Evolutionary conservation across 768 basidiomycete species (phyloP), one percentile per base, ranked within the genome.

Genomic region (Leccinum uliginosum): DNA sequence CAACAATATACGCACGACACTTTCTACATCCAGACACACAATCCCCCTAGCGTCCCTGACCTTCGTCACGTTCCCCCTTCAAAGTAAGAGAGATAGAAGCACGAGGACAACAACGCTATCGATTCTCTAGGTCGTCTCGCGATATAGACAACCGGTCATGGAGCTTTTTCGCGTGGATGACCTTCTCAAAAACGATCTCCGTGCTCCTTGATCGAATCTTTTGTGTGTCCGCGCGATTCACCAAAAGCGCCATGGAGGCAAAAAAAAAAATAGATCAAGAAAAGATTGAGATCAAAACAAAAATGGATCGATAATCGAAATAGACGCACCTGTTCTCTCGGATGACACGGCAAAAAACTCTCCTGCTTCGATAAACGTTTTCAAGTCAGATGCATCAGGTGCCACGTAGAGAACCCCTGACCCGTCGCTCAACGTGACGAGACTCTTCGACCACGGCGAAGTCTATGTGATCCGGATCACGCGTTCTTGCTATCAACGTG

Each of bases 401-500:
- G 48, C 56, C 30, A 23, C 43, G 10, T 19, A 50, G 30, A 29
- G 44, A 56, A 56, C 11, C 29, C 19, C 23, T 51, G 44, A 68
- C 67, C 62, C 50, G 60, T 47, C 58, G 55, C 27, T 60, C 67
- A 10, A 51, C n/a, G 9, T 64, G 67, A 51, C 48, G 44, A 40
- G 65, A 57, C 30, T 34, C 59, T 51, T 67, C 60, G n/a, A 66
- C 66, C 44, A 66, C 64, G 4, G 50, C 61, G n/a, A 69, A 66
- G 32, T 67, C 67, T 2, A 48, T 19, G 21, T 66, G 48, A 27
- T 21, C 38, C 26, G 55, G 9, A 50, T 54, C 65, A 40, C 66
- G 67, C 30, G 60, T 40, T 55, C 71, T 68, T 17, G 72, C 56
- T 59, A 73, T 69, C 45, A 73, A 45, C 6, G 69, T 73, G 21